Conservation (phyloP, 2,329 filamentous ascomycete genomes). For the Aspergillus sclerotialis region DNA sequence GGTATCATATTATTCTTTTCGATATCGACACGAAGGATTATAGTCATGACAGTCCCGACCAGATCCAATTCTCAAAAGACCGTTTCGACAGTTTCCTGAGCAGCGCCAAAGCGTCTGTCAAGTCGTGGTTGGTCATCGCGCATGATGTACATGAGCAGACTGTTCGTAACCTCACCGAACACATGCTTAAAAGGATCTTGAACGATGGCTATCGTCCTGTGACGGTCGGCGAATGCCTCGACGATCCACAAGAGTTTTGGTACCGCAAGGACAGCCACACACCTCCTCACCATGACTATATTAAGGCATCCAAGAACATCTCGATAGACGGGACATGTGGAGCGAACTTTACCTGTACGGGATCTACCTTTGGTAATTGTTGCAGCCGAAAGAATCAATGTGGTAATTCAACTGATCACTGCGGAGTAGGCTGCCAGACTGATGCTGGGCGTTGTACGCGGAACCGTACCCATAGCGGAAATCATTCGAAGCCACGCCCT, state of each 20-base stretch:
- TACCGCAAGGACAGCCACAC: slow-evolving; percentile 33
- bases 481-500: too few species aligned
- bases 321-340: background rate
- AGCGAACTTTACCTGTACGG: slow-evolving; percentile 6
- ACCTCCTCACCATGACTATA: slow-evolving; percentile 2
- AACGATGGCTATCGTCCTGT: slow-evolving; percentile 30
- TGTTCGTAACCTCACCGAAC: slow-evolving; percentile 34
- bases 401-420: background rate
- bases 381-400: background rate
- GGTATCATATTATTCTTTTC: slow-evolving; percentile 44
- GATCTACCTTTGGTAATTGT: background rate
- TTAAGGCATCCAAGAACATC: background rate
- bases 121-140: slow-evolving; percentile 35
- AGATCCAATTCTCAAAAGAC: slow-evolving; percentile 34
- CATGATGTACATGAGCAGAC: slow-evolving; percentile 39
- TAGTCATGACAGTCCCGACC: slow-evolving; percentile 28
- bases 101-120: slow-evolving; percentile 16
- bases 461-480: background rate
- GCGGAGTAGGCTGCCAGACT: background rate
- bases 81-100: slow-evolving; percentile 30
- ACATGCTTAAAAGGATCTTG: slow-evolving; percentile 29
- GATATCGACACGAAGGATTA: slow-evolving; percentile 45
- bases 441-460: background rate
- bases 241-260: slow-evolving; percentile 32
- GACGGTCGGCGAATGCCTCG: slow-evolving; percentile 39